A percentile compares a stretch with the other conserved stretches of the same genome.
These are phyloP conservation scores for Filobasidium wieringae DNA, from an alignment of 768 basidiomycete genomes.

Conservation along the genomic window DNA sequence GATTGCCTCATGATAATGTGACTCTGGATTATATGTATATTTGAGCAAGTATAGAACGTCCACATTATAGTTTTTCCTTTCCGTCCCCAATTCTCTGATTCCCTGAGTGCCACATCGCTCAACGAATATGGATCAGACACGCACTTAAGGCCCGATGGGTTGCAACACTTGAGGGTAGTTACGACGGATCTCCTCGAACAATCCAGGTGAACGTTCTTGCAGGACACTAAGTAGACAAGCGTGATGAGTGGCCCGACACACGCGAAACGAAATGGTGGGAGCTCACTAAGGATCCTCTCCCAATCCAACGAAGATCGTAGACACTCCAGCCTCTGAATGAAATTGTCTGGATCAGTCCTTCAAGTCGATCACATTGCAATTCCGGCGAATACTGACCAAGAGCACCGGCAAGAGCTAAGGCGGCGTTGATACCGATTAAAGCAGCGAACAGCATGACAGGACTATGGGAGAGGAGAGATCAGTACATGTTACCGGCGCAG, in stretches of 20 bases:
- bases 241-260: neutral
- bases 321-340: conserved; percentile 65
- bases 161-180: conserved; percentile 60
- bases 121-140: no score
- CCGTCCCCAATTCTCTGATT: no score
- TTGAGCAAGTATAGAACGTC: no score
- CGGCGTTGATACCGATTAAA: conserved; percentile 55
- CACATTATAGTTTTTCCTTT: no score
- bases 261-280: neutral
- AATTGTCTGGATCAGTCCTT: neutral
- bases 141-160: conserved; percentile 44
- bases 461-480: neutral
- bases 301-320: conserved; percentile 78
- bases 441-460: conserved; percentile 68
- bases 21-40: no score
- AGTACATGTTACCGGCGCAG: neutral
- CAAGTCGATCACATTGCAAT: no score
- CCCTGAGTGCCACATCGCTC: no score
- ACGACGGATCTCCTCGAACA: conserved; percentile 43
- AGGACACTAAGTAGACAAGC: conserved; percentile 42
- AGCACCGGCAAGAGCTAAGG: conserved; percentile 26
- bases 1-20: no score
- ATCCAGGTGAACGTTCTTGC: conserved; percentile 56
- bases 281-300: conserved; percentile 62
- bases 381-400: conserved; percentile 18